Evolutionary conservation across 495 filamentous ascomycete genomes (phyloP), one percentile per base, ranked within the genome.

Genomic region (Clohesyomyces aquaticus): DNA sequence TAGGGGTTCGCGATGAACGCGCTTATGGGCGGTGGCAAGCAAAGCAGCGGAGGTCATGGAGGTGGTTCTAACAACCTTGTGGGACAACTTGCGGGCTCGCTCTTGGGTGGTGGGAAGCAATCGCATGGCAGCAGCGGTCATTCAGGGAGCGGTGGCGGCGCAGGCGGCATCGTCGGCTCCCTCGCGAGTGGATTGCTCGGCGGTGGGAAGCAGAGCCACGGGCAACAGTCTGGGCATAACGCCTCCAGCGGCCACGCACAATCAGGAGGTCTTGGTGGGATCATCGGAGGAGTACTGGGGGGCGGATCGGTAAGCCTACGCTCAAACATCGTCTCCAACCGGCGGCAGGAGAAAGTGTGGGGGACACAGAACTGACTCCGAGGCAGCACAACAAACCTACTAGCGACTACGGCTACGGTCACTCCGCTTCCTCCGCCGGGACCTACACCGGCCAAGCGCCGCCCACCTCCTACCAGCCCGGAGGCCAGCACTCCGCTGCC

Each of bases 1-100:
- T 56, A 78, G 76, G 72, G 77, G 59, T 66, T 77, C 35, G 73
- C 79, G 1, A 54, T 77, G 48, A 77, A 77, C 52, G 62, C 71
- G 22, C 63, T 81, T 26, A 52, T 50, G 11, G 76, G 79, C 41
- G 65, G 67, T 23, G 70, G 73, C 3, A 76, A 77, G 51, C 66
- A 71, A 22, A 52, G 59, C 46, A 28, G 47, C 25, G 59, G 59
- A 16, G 51, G 63, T 29, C 58, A 63, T 12, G 59, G 61, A 32
- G 50, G 57, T 18, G 59, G 64, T 16, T 32, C 48, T 9, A 27
- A 28, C 19, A 63, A 63, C 28, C 55, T 66, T 18, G 63, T 76
- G n/a, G 73, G 71, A 19, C 58, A 65, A 16, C 43, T 75, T 16
- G 79, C 79, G 8, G 60, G 59, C 27, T 74, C 70, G 2, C 66